phyloP scores from a whole-genome alignment of 75 land plant species.

The Selaginella tamariscina region DNA sequence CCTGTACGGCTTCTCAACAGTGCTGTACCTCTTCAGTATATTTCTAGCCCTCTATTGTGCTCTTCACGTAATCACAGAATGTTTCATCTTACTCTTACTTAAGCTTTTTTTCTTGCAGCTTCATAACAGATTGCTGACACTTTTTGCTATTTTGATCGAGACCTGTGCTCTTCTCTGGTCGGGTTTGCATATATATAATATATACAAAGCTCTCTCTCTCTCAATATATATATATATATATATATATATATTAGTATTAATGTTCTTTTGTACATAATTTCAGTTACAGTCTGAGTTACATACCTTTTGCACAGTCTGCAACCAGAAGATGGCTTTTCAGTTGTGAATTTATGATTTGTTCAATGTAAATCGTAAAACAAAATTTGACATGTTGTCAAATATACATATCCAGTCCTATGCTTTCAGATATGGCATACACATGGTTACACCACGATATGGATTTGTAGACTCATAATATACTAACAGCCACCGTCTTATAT shows the following conservation, averaged over 20 bases:
- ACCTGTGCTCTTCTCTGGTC: neutral
- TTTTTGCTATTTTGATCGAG: neutral
- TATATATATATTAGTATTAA: too few species aligned
- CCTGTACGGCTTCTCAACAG: neutral
- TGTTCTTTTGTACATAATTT: neutral
- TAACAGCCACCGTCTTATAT: too few species aligned
- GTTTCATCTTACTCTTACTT: too few species aligned
- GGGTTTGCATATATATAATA: neutral
- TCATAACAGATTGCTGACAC: neutral
- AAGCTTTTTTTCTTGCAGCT: neutral
- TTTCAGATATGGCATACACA: too few species aligned
- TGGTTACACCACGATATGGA: too few species aligned
- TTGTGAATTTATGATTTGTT: too few species aligned
- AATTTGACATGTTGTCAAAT: too few species aligned
- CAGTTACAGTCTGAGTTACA: constrained; percentile 7
- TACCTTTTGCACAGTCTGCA: constrained; percentile 4
- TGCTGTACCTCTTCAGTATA: constrained; percentile 5
- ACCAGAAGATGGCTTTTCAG: constrained; percentile 6
- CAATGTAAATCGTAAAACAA: too few species aligned
- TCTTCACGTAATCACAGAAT: neutral
- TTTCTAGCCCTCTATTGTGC: constrained; percentile 4
- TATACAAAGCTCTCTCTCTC: neutral
- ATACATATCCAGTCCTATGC: too few species aligned
- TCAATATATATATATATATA: too few species aligned
- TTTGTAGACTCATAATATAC: too few species aligned